Base-by-base conservation (phyloP, 176 grass and related monocot species). In the Rhynchospora pubera region DNA sequence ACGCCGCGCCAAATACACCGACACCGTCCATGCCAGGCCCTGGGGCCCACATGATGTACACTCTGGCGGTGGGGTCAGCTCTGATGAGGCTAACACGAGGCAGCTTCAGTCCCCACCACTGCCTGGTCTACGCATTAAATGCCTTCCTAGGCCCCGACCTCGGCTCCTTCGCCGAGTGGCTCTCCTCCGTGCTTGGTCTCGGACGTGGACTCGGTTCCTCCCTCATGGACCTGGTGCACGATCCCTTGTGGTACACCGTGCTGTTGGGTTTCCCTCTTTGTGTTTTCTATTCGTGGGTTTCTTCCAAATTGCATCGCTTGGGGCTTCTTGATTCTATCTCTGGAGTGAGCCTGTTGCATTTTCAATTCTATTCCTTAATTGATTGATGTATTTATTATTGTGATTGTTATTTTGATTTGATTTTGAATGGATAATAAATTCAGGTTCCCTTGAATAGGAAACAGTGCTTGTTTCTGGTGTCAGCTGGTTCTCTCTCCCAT, bases 131-230 rank as follows among this genome's bases (percentile, higher is more conserved):
- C 85, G 86, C 94, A 43, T 69, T 76, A 72, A 97, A 97, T 85
- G 89, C 94, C 23, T 97, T 97, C 89, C 89, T 94, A 79, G 94
- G 91, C 52, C 94, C 94, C 82, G 94, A 97, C 84, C 86, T 97
- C 4, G 94, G 94, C 23, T 45, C 91, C 85, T 97, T 97, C 88
- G 80, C 85, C 79, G 94, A 97, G 79, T 97, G 94, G 91, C 86
- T 97, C 83, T 62, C 90, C 53, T 97, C 91, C 47, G 89, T 85
- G 42, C 51, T 85, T 14, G 67, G 79, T 5, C n/a, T 76, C 65
- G 46, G 46, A 4, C n/a, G 22, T 1, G 57, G 73, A 18, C 43
- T 81, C 13, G 79, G 57, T 18, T 65, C 82, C 26, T 85, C 86
- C 14, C 75, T 85, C 84, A 97, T 97, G 94, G 19, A 89, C 82